Evolutionary conservation across 148 eudicot genomes (phyloP), one percentile per base, ranked within the genome.

Genomic region (Chenopodium formosanum): DNA sequence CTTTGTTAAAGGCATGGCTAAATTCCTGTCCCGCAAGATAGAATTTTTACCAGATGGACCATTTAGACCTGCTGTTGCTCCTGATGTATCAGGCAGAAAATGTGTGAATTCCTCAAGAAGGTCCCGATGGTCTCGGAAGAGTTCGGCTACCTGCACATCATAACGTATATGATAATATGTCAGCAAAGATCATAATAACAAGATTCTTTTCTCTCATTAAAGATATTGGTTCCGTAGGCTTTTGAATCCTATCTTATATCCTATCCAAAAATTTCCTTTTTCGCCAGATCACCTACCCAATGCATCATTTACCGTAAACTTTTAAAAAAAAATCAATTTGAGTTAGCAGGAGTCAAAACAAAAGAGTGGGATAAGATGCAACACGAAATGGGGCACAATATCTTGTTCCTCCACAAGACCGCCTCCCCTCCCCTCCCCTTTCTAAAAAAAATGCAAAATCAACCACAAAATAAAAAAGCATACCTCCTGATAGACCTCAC

Each of bases 401-500:
- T 34, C 74, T 40, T 70, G 27, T 31, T 19, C 17, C 22, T 34
- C 73, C 10, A 12, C 23, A 40, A 6, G 44, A 40, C 74, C 7
- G 34, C n/a, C 32, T 9, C 48, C 67, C 40, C 72, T 22, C 74
- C 60, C 29, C 8, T 27, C 74, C 60, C 29, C 8, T 27, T 66
- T 4, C 9, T 20, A 2, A 70, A 11, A 48, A 11, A 11, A 34
- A 34, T 34, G 37, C 37, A 34, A 34, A 34, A 34, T 34, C 37
- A 34, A 34, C 37, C 37, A 48, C 52, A 9, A 8, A 11, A 48
- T 11, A 29, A 29, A 29, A 22, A 27, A 20, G 74, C 69, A 46
- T 88, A 95, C 98, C 98, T 96, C 99, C 47, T 84, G 91, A 87
- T 94, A 92, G 75, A 96, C 99, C 81, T 96, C 98, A 29, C 68